Conservation (phyloP, 106 monocot genomes). For the Dendrobium huoshanense region DNA sequence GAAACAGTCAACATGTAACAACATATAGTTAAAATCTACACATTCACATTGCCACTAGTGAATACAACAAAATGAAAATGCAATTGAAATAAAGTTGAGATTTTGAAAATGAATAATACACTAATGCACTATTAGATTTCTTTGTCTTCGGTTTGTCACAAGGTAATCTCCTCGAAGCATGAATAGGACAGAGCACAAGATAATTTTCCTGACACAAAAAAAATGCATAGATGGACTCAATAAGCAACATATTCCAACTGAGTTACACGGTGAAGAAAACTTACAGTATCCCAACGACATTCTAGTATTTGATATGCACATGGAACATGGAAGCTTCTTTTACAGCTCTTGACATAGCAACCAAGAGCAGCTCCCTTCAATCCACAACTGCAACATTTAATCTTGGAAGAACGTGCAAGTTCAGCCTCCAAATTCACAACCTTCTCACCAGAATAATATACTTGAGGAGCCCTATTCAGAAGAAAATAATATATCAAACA, state of each 20-base stretch:
- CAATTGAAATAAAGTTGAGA: not conserved
- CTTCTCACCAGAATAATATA: constrained; percentile 21
- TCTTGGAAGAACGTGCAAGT: constrained; percentile 51
- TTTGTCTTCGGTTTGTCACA: constrained; percentile 52
- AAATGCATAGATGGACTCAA: not conserved
- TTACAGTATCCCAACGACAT: constrained; percentile 81
- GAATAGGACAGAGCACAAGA: constrained; percentile 72
- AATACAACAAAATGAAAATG: not conserved
- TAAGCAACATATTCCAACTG: not conserved
- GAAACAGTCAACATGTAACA: not conserved
- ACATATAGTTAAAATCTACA: not conserved
- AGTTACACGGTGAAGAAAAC: constrained; percentile 1
- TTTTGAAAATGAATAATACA: constrained; percentile 12
- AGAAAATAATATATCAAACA: not conserved
- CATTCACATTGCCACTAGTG: not conserved
- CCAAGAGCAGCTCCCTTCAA: constrained; percentile 85
- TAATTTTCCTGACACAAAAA: constrained; percentile 58
- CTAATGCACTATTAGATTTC: constrained; percentile 7
- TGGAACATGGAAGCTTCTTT: constrained; percentile 70
- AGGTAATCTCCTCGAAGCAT: constrained; percentile 55
- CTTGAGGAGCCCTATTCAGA: constrained; percentile 17
- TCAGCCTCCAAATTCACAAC: constrained; percentile 55
- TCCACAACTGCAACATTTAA: constrained; percentile 69
- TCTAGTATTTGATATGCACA: constrained; percentile 48
- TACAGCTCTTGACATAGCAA: constrained; percentile 55